Base-by-base conservation (phyloP, 345 rosid species). In the Chamaenerion angustifolium region DNA sequence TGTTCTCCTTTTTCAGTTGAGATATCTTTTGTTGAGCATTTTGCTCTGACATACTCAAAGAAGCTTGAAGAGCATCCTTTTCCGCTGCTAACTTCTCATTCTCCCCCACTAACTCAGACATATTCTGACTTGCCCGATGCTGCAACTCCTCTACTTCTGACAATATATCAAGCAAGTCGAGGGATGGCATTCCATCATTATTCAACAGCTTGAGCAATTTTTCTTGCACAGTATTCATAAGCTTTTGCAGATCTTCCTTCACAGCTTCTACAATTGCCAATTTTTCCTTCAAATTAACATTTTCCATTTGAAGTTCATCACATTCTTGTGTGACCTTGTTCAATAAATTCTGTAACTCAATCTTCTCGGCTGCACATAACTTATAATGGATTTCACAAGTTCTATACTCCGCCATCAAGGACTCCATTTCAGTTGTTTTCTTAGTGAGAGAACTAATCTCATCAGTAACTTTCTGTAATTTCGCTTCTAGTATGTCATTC, bases 371-470 rank as follows among this genome's bases (percentile, higher is more conserved):
- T 27, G 68, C 64, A 67, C 74, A 67, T 35, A 69, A 59, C 68
- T 80, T 87, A 65, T 70, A 89, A 56, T 65, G 75, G 69, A 61
- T 64, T 68, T 79, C 61, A 47, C 66, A 80, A 56, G 62, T 74
- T 56, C 61, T 62, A 61, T 56, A 77, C 48, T 78, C 89, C 59
- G 64, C 53, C 56, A 70, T 59, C 63, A 74, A 47, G 49, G 80
- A 61, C 64, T 89, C 94, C 76, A 79, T 68, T 65, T 85, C 95
- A 56, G 69, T 58, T 43, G 87, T 64, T 65, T 83, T 92, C 73
- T 82, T 73, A 40, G 56, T 65, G 47, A 80, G 76, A 64, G 62
- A 70, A 66, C 68, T 60, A 68, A 80, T 86, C 65, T 86, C 87
- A 47, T 57, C 54, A 55, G 78, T 74, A 40, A 68, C 52, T 64